Base-by-base conservation (phyloP, 495 filamentous ascomycete genomes). In the Friedmanniomyces endolithicus region DNA sequence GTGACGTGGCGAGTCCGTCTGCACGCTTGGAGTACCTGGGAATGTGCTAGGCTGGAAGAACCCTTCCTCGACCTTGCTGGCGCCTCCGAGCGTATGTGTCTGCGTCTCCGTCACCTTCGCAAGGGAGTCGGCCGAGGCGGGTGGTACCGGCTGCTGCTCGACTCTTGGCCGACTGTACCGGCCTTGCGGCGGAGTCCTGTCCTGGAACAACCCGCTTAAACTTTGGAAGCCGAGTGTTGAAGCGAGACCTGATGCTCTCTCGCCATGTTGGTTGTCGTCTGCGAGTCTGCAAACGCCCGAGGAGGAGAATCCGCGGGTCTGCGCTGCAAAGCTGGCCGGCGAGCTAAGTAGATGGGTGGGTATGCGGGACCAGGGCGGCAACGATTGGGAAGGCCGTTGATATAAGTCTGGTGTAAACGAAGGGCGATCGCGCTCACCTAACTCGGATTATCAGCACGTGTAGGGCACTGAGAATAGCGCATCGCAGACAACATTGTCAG, bases 191-290 rank as follows among this genome's bases (percentile, higher is more conserved):
- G 11, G 17, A 6, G 24, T 11, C 1, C 31, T n/a, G 29, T 56
- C 22, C 2, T 27, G 12, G 25, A 56, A 56, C 7, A 56, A 37
- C 2, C 54, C 40, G 9, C 6, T 44, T 17, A 56, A 33, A 20
- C 54, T 56, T 24, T 56, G 54, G 37, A 56, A 56, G 12, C 54
- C 54, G 20, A 56, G 25, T 9, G 31, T 14, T 2, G 54, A 51
- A 6, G 34, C 47, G 19, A 56, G 47, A 9, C 54, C 47, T 1
- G 54, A n/a, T 19, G 23, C 16, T 25, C 34, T 19, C 48, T 50
- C 31, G 16, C 48, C 49, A 29, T 52, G 9, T 16, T 22, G 14
- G 19, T 20, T 29, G 22, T 52, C 35, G 24, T 41, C 49, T 34
- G 47, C 24, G 8, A 1, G 16, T 31, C 29, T 50, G 16, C 25